A percentile compares a stretch with the other conserved stretches of the same genome.
Conservation (phyloP, 192 early-diverging fungal genomes). For the Umbelopsis vinacea region DNA sequence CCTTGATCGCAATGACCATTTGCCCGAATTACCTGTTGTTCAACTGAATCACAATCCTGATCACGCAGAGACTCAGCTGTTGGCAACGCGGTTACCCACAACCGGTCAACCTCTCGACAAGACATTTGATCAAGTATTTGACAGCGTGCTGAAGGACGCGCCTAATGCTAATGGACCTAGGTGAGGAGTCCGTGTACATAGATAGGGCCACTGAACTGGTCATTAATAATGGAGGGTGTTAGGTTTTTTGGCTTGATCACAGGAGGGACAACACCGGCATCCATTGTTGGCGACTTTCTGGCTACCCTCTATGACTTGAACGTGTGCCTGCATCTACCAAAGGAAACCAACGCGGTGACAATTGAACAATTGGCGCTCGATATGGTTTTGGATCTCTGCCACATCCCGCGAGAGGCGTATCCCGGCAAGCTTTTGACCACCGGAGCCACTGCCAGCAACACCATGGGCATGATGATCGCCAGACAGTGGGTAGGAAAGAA, state of each 20-base stretch:
- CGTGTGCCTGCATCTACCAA: constrained; percentile 37
- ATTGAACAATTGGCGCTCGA: constrained; percentile 47
- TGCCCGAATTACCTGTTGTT: background rate
- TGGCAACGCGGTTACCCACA: background rate
- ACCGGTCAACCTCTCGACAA: background rate
- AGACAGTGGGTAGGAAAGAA: constrained; percentile 46
- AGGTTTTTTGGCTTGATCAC: constrained; percentile 66
- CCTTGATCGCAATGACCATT: background rate
- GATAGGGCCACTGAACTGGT: too few relatives aligned
- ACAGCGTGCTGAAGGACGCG: background rate
- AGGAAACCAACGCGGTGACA: constrained; percentile 47
- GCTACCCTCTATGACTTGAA: constrained; percentile 46
- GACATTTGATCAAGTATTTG: background rate
- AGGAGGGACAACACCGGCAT: constrained; percentile 57
- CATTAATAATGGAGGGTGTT: constrained; percentile 28
- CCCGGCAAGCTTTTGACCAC: constrained; percentile 56
- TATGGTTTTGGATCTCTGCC: constrained; percentile 54
- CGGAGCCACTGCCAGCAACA: constrained; percentile 59
- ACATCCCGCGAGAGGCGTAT: constrained; percentile 40
- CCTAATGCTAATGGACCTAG: constrained; percentile 2
- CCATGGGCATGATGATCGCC: constrained; percentile 52
- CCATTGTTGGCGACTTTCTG: constrained; percentile 47
- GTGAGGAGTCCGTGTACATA: background rate
- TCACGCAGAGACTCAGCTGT: background rate
- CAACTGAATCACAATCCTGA: background rate